These are phyloP conservation scores for Lavandula angustifolia DNA, from an alignment of 257 asterid species.

Conservation along the genomic window DNA sequence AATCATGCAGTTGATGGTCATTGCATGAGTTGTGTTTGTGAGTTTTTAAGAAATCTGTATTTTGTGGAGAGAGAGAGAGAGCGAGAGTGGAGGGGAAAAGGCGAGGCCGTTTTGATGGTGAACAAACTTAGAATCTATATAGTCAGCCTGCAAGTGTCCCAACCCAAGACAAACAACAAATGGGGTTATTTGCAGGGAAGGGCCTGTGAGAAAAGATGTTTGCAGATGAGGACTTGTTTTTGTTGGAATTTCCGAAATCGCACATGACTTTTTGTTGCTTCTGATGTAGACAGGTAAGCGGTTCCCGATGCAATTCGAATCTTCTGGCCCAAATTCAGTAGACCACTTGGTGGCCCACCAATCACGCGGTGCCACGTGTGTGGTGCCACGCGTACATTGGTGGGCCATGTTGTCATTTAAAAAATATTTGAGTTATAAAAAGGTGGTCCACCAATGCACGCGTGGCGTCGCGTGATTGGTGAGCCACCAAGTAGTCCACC, in stretches of 20 bases:
- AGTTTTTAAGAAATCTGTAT: background rate
- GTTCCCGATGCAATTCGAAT: slow-evolving; percentile 75
- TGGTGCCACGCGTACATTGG: no score
- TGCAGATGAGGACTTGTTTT: slow-evolving; percentile 18
- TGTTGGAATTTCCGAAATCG: background rate
- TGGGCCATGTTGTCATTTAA: no score
- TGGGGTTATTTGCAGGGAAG: slow-evolving; percentile 35
- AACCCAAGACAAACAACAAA: slow-evolving; percentile 34
- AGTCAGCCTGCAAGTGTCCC: slow-evolving; percentile 30
- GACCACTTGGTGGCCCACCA: no score
- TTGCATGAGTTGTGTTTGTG: slow-evolving; percentile 43
- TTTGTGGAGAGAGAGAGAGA: background rate
- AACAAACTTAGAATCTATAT: slow-evolving; percentile 49
- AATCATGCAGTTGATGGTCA: slow-evolving; percentile 50
- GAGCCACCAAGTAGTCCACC: no score
- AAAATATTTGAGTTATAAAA: no score
- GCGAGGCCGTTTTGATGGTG: slow-evolving; percentile 23
- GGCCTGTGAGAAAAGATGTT: slow-evolving; percentile 23
- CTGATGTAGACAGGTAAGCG: slow-evolving; percentile 52
- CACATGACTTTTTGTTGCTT: slow-evolving; percentile 7
- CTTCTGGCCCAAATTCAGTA: no score
- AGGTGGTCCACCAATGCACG: no score
- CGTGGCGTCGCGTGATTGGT: no score
- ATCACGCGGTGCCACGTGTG: no score
- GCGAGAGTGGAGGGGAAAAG: slow-evolving; percentile 9